Percentiles rank a stretch among this genome's conserved stretches.
These are phyloP conservation scores for Pythium myriotylum DNA, from an alignment of 352 stramenopile species.

Conservation along the genomic window DNA sequence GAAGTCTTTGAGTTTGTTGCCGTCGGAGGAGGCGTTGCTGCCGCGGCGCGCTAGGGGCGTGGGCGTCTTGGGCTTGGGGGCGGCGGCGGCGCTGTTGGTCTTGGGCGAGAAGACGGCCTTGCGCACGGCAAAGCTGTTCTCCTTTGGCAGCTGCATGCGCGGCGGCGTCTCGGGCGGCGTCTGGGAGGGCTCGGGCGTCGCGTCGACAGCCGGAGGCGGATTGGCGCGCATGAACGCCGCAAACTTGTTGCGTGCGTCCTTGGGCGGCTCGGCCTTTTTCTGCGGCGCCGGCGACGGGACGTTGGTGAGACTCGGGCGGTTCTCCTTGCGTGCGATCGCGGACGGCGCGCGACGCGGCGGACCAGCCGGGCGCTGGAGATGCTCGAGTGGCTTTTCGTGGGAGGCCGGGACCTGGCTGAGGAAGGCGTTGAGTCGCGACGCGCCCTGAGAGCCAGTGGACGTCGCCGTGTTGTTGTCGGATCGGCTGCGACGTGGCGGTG, in stretches of 20 bases:
- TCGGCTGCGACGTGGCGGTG: conserved; percentile 24
- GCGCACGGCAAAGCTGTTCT: conserved; percentile 55
- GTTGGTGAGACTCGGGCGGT: conserved; percentile 22
- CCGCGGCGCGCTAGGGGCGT: conserved; percentile 25
- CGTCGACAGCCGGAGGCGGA: conserved; percentile 35
- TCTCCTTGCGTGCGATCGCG: conserved; percentile 43
- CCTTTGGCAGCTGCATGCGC: conserved; percentile 24
- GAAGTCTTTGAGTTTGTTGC: conserved; percentile 84
- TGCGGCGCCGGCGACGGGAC: neutral
- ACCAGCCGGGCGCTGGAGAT: conserved; percentile 56
- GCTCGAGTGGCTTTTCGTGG: conserved; percentile 55
- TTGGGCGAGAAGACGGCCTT: conserved; percentile 68
- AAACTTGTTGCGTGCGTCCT: conserved; percentile 74
- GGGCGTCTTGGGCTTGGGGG: conserved; percentile 19
- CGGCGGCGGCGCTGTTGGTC: conserved; percentile 1
- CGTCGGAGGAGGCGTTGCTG: conserved; percentile 37
- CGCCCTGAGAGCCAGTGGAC: conserved; percentile 32
- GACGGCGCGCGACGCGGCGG: conserved; percentile 50
- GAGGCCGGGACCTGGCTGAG: conserved; percentile 73
- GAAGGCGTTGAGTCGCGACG: conserved; percentile 74
- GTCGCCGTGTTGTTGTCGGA: conserved; percentile 32
- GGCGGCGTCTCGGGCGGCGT: conserved; percentile 19
- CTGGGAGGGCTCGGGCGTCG: conserved; percentile 18
- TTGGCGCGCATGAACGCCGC: conserved; percentile 82
- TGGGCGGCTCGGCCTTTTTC: conserved; percentile 11